Conservation (phyloP, 768 basidiomycete genomes). For the Termitomyces sp. region DNA sequence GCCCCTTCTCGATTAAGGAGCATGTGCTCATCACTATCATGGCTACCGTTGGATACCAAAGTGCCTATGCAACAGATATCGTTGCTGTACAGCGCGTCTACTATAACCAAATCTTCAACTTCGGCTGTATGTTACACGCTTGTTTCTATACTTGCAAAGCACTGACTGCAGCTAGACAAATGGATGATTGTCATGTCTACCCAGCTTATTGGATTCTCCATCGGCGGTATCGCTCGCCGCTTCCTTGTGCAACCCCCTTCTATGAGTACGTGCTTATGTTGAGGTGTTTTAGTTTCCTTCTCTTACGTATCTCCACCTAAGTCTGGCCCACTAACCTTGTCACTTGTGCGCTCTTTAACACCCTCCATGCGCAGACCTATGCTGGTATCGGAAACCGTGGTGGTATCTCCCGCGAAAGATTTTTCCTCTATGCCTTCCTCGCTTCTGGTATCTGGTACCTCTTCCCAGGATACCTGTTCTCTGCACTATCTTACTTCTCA, state of each 20-base stretch:
- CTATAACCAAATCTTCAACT: conserved; percentile 64
- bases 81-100: conserved; percentile 74
- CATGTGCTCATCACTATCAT: conserved; percentile 61
- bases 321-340: conserved; percentile 81
- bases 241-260: conserved; percentile 75
- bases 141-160: not conserved
- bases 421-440: conserved; percentile 66
- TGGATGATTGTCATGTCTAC: conserved; percentile 78
- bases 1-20: conserved; percentile 75
- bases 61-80: conserved; percentile 75
- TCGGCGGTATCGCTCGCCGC: conserved; percentile 67
- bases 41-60: conserved; percentile 35
- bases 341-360: conserved; percentile 75
- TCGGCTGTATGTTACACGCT: conserved; percentile 38
- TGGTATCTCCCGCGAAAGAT: conserved; percentile 71
- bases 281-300: not conserved
- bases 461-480: conserved; percentile 74
- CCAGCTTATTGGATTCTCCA: conserved; percentile 79
- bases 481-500: conserved; percentile 57
- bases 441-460: conserved; percentile 62
- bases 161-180: conserved; percentile 44
- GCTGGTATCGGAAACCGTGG: conserved; percentile 61
- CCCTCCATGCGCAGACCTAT: conserved; percentile 70
- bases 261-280: conserved; percentile 47
- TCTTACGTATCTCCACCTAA: conserved; percentile 32